Percentiles rank a stretch among this genome's conserved stretches.
phyloP scores from a whole-genome alignment of 2,329 filamentous ascomycete species.

The Phaeomoniella chlamydospora region DNA sequence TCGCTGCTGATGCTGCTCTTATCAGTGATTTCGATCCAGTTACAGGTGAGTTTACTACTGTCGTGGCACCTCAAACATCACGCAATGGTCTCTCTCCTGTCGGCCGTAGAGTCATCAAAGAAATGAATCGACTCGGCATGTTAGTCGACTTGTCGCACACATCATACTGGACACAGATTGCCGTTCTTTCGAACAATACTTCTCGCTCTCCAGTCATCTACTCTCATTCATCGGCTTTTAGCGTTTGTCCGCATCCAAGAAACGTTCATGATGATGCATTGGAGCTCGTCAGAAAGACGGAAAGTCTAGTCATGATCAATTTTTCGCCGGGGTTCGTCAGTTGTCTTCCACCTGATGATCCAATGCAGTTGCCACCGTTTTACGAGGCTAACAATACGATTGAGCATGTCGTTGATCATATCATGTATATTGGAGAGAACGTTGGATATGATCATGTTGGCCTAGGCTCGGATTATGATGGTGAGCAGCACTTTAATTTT shows the following conservation, averaged over 20 bases:
- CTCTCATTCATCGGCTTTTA: constrained; percentile 71
- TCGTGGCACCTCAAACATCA: constrained; percentile 20
- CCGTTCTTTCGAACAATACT: constrained; percentile 46
- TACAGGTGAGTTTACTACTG: constrained; percentile 17
- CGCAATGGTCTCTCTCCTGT: constrained; percentile 54
- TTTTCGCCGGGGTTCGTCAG: constrained; percentile 73
- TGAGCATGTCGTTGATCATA: constrained; percentile 63
- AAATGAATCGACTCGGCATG: constrained; percentile 94
- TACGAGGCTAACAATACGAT: constrained; percentile 58
- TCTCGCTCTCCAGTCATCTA: constrained; percentile 64
- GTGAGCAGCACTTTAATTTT: no score
- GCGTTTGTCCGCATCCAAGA: constrained; percentile 72
- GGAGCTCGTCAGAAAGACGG: constrained; percentile 55
- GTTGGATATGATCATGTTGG: constrained; percentile 85
- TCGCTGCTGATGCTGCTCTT: constrained; percentile 72
- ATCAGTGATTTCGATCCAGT: constrained; percentile 27
- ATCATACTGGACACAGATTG: constrained; percentile 66
- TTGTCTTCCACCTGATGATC: constrained; percentile 46
- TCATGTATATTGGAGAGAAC: constrained; percentile 64
- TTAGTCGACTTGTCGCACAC: constrained; percentile 81
- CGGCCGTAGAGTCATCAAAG: constrained; percentile 55
- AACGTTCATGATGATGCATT: constrained; percentile 83
- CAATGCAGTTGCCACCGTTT: constrained; percentile 52
- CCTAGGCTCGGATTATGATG: constrained; percentile 80
- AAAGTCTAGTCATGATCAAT: constrained; percentile 81